Conservation (phyloP, 306 rosid species). For the Ceratonia siliqua region DNA sequence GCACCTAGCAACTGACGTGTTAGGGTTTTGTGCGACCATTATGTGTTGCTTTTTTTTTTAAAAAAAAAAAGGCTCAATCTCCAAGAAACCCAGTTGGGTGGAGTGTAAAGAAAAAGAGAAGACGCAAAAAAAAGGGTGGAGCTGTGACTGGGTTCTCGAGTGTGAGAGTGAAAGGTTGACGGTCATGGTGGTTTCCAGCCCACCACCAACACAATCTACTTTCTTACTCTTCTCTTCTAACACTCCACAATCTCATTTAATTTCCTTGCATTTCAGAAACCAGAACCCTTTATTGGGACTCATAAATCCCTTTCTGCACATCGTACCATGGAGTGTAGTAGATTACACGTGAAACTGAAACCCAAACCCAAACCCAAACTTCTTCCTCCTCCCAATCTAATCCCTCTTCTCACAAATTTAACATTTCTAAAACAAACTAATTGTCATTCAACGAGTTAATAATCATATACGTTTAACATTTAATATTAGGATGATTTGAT, state of each 20-base stretch:
- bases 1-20: too few species aligned
- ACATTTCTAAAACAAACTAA: neutral
- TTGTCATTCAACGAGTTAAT: too few species aligned
- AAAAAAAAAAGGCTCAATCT: constrained; percentile 39
- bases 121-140: constrained; percentile 19
- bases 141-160: too few species aligned
- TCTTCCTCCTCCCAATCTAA: neutral
- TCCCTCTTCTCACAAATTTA: neutral
- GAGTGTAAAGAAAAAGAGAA: constrained; percentile 24
- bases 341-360: neutral
- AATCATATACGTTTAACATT: too few species aligned
- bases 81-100: constrained; percentile 38
- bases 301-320: constrained; percentile 44
- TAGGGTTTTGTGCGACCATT: too few species aligned
- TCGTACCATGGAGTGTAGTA: constrained; percentile 24
- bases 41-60: constrained; percentile 10
- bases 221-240: too few species aligned
- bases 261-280: constrained; percentile 46
- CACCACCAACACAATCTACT: constrained; percentile 29
- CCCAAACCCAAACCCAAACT: too few species aligned
- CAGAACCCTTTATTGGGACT: constrained; percentile 66
- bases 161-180: too few species aligned
- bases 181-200: constrained; percentile 36
- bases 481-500: too few species aligned
- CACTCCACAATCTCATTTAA: too few species aligned